A percentile compares a stretch with the other conserved stretches of the same genome.
phyloP scores from a whole-genome alignment of 2,329 filamentous ascomycete species.

The Colletotrichum limetticola region DNA sequence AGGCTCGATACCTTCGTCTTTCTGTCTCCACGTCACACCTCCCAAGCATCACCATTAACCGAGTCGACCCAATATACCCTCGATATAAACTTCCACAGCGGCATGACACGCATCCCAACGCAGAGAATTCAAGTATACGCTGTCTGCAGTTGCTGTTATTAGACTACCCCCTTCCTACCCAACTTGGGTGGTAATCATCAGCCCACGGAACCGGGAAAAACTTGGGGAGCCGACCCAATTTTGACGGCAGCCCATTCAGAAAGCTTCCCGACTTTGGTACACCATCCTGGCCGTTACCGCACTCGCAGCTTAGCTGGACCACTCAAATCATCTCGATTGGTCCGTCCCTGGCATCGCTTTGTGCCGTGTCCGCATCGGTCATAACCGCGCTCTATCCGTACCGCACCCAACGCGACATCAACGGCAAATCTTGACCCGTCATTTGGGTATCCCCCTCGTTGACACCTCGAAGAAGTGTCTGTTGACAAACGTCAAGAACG shows the following conservation, averaged over 20 bases:
- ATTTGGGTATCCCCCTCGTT: constrained; percentile 9
- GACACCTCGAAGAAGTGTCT: neutral
- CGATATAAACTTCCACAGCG: constrained; percentile 13
- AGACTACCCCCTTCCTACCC: neutral
- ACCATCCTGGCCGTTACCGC: constrained; percentile 28
- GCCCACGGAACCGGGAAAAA: constrained; percentile 26
- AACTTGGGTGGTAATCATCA: constrained; percentile 27
- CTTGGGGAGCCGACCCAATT: constrained; percentile 33
- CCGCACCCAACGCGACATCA: constrained; percentile 9
- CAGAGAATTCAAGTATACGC: neutral
- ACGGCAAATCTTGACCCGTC: constrained; percentile 1
- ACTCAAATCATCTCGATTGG: constrained; percentile 32
- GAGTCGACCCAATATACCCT: constrained; percentile 1
- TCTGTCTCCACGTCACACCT: neutral
- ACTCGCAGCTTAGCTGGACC: constrained; percentile 21
- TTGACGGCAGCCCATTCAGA: constrained; percentile 30
- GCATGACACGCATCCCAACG: constrained; percentile 8
- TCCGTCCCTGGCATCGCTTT: constrained; percentile 26
- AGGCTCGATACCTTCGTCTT: neutral
- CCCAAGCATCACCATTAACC: neutral
- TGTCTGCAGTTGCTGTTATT: neutral
- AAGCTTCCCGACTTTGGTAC: constrained; percentile 30
- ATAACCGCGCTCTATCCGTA: neutral
- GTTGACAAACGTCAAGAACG: neutral
- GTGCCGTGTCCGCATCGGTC: constrained; percentile 28